A percentile compares a stretch with the other conserved stretches of the same genome.
Evolutionary conservation across 352 stramenopile species (phyloP).

Genomic region (Phytopythium helicoides): DNA sequence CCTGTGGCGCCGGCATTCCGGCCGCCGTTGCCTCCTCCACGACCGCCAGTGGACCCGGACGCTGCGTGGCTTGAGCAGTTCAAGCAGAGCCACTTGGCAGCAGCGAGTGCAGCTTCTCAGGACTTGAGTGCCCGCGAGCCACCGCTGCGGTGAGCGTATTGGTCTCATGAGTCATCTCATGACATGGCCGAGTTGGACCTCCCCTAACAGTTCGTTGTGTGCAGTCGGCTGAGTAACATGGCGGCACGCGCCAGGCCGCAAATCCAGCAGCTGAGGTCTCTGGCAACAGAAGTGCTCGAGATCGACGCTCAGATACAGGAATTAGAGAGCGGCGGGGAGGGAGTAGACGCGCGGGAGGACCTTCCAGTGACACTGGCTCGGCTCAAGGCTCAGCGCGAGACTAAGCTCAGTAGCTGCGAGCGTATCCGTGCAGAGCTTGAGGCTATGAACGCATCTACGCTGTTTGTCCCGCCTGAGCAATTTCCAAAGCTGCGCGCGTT

Average conservation of each 20-base stretch:
- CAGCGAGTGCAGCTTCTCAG: neutral
- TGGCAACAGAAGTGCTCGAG: conserved; percentile 1
- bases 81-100: neutral
- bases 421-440: conserved; percentile 2
- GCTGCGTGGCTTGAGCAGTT: neutral
- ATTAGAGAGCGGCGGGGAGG: neutral
- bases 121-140: neutral
- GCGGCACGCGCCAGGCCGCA: neutral
- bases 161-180: too few relatives aligned
- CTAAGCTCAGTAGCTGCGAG: neutral
- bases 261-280: neutral
- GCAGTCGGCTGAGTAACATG: neutral
- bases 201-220: neutral
- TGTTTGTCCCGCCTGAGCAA: conserved; percentile 5
- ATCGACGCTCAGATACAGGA: neutral
- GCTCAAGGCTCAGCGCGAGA: neutral
- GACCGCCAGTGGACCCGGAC: neutral
- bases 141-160: neutral
- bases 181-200: too few relatives aligned
- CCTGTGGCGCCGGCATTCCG: neutral
- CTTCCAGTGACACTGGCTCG: too few relatives aligned
- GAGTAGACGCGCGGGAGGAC: neutral
- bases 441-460: conserved; percentile 3
- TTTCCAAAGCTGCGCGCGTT: conserved; percentile 3
- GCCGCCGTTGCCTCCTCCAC: neutral